These are phyloP conservation scores for Dimargaris cristalligena DNA, from an alignment of 192 early-diverging fungal species.

Conservation along the genomic window DNA sequence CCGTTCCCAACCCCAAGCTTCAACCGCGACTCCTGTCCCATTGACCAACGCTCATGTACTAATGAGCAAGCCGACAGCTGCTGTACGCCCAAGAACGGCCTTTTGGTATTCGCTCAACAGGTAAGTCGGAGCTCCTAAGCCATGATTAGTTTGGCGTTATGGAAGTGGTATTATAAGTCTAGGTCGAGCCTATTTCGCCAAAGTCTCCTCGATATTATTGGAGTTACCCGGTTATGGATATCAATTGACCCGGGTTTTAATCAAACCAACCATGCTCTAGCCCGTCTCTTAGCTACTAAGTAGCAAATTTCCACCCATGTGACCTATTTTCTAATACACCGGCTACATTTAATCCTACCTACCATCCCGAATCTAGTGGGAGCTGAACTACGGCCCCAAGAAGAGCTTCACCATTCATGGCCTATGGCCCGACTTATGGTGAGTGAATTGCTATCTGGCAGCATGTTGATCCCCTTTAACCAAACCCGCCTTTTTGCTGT, in stretches of 20 bases:
- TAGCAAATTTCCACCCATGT: background rate
- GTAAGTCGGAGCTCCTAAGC: background rate
- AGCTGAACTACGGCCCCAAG: slow-evolving; percentile 14
- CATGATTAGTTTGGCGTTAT: background rate
- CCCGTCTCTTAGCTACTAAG: background rate
- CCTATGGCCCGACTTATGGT: slow-evolving; percentile 27
- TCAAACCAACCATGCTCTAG: background rate
- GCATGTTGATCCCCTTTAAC: background rate
- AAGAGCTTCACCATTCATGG: slow-evolving; percentile 27
- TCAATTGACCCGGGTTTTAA: background rate
- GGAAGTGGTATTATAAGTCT: background rate
- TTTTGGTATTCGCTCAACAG: slow-evolving; percentile 20
- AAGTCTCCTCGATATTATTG: background rate
- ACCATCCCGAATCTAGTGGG: slow-evolving; percentile 13
- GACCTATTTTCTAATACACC: background rate
- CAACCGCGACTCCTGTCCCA: slow-evolving; percentile 22
- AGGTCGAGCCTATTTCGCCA: background rate
- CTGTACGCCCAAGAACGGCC: slow-evolving; percentile 27
- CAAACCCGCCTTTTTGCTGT: background rate
- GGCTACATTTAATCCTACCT: background rate
- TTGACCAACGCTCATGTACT: slow-evolving; percentile 14
- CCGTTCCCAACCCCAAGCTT: no score
- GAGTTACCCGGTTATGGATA: no score
- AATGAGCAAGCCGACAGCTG: slow-evolving; percentile 18
- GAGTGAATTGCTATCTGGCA: background rate